Base-by-base conservation (phyloP, 768 basidiomycete genomes). In the Artomyces pyxidatus region DNA sequence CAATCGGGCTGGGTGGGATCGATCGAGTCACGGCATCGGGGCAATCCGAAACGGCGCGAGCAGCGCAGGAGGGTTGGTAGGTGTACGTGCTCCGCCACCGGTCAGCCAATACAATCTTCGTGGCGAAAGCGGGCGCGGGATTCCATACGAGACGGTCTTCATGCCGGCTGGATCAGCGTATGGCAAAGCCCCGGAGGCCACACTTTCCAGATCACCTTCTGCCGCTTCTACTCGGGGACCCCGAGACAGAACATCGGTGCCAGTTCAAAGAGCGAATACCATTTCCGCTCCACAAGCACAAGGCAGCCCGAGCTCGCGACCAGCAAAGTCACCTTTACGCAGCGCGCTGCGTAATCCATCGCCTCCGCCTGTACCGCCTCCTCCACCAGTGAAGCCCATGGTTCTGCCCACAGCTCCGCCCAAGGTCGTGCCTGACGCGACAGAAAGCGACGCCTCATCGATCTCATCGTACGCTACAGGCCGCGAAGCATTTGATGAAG, bases 401-500 rank as follows among this genome's bases (percentile, higher is more conserved):
- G 42, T 40, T 12, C 35, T 56, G 23, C 51, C 50, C 5, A 48
- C 35, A 21, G 51, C 51, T n/a, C 52, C 54, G 3, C 52, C 46
- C 17, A 46, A 51, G 22, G 49, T 54, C 22, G 23, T 22, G 35
- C 22, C 4, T 38, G 0, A n/a, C 38, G 50, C n/a, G 27, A 44
- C 7, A 26, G 6, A 39, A 12, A 32, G 16, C 6, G 23, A 37
- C 6, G 41, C 45, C 1, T 38, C 68, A 3, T 81, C 79, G 6
- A 68, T 78, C 3, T 80, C 77, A 19, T 81, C 82, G 39, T 86
- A 83, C 52, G 83, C 78, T 58, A 85, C 85, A 0, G 83, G 73
- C 4, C 71, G 72, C 40, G 85, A 86, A 59, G 67, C 62, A 25
- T 68, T 79, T 38, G 67, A 72, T 23, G 69, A 68, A 7, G 60